phyloP scores from a whole-genome alignment of 345 rosid species.

The Linum tenue region DNA sequence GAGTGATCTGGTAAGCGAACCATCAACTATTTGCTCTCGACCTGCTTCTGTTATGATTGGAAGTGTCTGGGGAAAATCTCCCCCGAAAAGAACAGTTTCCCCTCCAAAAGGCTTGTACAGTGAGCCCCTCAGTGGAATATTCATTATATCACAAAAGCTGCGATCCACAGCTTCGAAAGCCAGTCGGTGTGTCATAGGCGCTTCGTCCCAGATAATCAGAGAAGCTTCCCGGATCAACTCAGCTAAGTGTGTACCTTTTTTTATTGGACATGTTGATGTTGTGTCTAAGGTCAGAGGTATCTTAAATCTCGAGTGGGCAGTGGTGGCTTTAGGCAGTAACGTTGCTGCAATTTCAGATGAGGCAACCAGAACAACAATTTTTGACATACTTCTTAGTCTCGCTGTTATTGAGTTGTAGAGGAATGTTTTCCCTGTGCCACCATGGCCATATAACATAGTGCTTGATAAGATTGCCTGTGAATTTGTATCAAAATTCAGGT shows the following conservation, averaged over 20 bases:
- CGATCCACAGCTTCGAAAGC: neutral
- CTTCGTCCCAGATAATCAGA: neutral
- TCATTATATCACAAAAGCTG: neutral
- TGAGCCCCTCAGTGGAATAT: neutral
- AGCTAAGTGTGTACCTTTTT: neutral
- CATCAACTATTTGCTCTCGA: neutral
- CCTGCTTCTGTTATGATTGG: neutral
- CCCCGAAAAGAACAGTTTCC: neutral
- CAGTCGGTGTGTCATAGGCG: neutral
- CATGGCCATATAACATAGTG: neutral
- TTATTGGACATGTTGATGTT: neutral
- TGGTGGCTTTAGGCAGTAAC: neutral
- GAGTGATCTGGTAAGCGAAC: neutral
- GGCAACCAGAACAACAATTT: neutral
- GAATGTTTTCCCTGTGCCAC: neutral
- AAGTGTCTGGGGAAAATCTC: neutral
- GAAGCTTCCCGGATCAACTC: neutral
- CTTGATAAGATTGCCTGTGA: no score
- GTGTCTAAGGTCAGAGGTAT: neutral
- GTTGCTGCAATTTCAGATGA: neutral
- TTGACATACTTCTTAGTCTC: neutral
- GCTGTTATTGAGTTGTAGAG: neutral
- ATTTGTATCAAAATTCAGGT: no score
- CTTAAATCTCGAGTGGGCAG: neutral
- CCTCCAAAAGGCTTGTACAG: neutral